Evolutionary conservation across 2,329 filamentous ascomycete species (phyloP), one percentile per base, ranked within the genome.

Genomic region (Alternaria sp.): DNA sequence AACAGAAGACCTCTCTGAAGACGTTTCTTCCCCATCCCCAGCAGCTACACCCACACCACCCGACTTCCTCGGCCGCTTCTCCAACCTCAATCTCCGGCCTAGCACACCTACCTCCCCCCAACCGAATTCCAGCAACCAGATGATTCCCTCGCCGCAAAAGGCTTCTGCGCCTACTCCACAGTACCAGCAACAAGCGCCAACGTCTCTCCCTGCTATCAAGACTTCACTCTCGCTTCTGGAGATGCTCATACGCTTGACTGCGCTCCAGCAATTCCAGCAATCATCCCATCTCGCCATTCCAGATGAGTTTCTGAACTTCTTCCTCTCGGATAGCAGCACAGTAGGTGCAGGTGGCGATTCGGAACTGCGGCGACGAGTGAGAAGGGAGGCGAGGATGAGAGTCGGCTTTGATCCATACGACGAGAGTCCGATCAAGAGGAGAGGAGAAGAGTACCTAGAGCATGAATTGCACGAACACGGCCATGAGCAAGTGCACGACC

Each of bases 251-350:
- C 92, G 95, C 45, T 86, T 97, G 50, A 90, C 92, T 5, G 93
- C 93, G 21, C 87, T 97, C 14, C 94, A 97, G 76, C 93, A 97
- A 82, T 97, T 96, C 78, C 92, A 97, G 76, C 94, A 97, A 83
- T 87, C 89, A 44, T 94, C 92, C 0, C 94, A 97, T 73, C 86
- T 97, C n/a, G 88, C 93, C 7, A 96, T 97, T 65, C 92, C 92
- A 1, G 94, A 97, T 76, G 92, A 97, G 71, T 88, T 97, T 3
- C 84, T 97, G 44, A 93, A 91, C 56, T 96, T 97, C 82, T 97
- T 97, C 81, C 84, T 97, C 9, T 86, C 88, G 65, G 89, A 92
- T 71, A 87, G 86, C 11, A 87, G 87, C 30, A 89, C 88, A 3
- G 90, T 89, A 1, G 90, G 89, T 26, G 87, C 88, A 2, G 89